phyloP scores from a whole-genome alignment of 352 stramenopile species.

The Globisporangium lucens region DNA sequence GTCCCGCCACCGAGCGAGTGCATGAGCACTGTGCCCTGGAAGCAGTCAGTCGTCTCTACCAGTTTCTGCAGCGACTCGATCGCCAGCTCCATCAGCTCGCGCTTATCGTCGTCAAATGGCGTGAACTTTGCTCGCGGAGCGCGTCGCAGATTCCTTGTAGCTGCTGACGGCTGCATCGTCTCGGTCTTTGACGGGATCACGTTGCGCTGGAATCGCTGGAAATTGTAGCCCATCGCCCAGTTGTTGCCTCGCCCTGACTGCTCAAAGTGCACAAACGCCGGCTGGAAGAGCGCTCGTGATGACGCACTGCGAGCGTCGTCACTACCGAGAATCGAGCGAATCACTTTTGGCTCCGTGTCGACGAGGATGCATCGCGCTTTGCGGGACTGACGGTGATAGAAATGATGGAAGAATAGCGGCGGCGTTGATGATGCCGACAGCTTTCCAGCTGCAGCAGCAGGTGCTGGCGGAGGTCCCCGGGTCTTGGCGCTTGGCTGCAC shows the following conservation, averaged over 20 bases:
- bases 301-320: background rate
- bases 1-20: conserved; percentile 84
- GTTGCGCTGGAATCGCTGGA: conserved; percentile 38
- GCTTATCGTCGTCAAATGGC: conserved; percentile 24
- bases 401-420: conserved; percentile 29
- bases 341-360: conserved; percentile 79
- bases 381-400: conserved; percentile 43
- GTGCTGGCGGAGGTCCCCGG: background rate
- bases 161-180: background rate
- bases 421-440: too few relatives aligned
- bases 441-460: background rate
- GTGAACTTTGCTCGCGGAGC: conserved; percentile 1
- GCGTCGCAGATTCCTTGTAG: background rate
- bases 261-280: conserved; percentile 53
- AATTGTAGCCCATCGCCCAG: conserved; percentile 87
- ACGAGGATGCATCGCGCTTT: conserved; percentile 68
- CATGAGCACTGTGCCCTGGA: conserved; percentile 71
- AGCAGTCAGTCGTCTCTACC: conserved; percentile 64
- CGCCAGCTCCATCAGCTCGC: conserved; percentile 54
- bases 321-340: conserved; percentile 29
- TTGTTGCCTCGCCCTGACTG: conserved; percentile 84
- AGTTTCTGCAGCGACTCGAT: conserved; percentile 78
- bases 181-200: conserved; percentile 25
- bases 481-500: background rate
- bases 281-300: conserved; percentile 19